phyloP scores from a whole-genome alignment of 331 rosid genomes.

The Stylosanthes scabra region DNA sequence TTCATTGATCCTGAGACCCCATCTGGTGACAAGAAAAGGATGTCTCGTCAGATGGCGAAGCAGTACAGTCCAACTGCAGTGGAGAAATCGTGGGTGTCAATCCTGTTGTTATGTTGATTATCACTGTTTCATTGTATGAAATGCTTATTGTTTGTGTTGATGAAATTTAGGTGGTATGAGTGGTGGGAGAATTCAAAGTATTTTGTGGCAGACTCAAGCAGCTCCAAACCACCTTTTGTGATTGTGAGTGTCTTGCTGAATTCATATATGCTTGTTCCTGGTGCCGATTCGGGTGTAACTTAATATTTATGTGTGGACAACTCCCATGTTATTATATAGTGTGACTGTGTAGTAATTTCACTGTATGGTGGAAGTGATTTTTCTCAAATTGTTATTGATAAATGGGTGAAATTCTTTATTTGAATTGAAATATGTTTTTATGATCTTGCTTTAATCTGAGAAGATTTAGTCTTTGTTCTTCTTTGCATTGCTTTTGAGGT shows the following conservation, averaged over 20 bases:
- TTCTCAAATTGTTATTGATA: conserved; percentile 8
- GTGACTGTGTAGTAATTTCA: conserved; percentile 25
- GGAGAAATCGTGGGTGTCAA: conserved; percentile 80
- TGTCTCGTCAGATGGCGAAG: conserved; percentile 84
- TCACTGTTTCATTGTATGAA: conserved; percentile 13
- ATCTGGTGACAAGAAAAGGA: conserved; percentile 67
- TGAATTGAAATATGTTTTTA: conserved; percentile 25
- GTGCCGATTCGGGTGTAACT: conserved; percentile 1
- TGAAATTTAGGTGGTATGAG: conserved; percentile 75
- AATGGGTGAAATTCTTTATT: neutral
- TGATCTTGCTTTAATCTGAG: conserved; percentile 26
- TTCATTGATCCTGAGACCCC: conserved; percentile 80
- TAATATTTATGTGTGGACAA: conserved; percentile 7
- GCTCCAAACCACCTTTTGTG: conserved; percentile 86
- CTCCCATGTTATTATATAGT: conserved; percentile 21
- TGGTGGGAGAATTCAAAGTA: conserved; percentile 92
- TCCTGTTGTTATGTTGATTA: conserved; percentile 5
- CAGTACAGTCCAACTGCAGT: conserved; percentile 76
- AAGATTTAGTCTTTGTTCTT: conserved; percentile 8
- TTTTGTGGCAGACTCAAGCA: conserved; percentile 82
- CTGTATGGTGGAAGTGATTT: conserved; percentile 19
- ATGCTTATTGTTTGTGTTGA: conserved; percentile 28
- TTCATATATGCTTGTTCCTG: conserved; percentile 25
- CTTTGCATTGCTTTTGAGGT: neutral
- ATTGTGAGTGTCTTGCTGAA: conserved; percentile 67